Percentiles rank a stretch among this genome's conserved stretches.
These are phyloP conservation scores for Tolypocladium nubicola DNA, from an alignment of 2,329 filamentous ascomycete genomes.

Conservation along the genomic window DNA sequence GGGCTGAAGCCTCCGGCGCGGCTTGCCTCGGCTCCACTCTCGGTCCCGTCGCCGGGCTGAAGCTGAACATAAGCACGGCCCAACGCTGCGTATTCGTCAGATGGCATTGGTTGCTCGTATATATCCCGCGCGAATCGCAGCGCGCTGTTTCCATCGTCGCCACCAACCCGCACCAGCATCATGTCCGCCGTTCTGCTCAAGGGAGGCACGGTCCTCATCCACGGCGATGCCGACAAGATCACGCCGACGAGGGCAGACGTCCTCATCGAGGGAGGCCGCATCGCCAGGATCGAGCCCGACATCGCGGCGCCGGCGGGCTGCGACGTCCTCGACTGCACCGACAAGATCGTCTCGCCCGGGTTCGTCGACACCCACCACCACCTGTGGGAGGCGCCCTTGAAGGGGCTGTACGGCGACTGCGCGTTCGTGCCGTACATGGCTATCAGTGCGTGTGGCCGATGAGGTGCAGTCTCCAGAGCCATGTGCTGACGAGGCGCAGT, in stretches of 20 bases:
- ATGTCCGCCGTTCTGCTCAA: background rate
- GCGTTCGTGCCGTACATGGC: background rate
- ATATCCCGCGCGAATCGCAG: background rate
- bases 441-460: background rate
- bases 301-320: background rate
- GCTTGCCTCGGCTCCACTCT: background rate
- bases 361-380: slow-evolving; percentile 34
- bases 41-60: background rate
- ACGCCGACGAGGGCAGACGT: background rate
- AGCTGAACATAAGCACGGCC: background rate
- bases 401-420: slow-evolving; percentile 4
- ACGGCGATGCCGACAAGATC: background rate
- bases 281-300: background rate
- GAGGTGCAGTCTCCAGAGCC: background rate
- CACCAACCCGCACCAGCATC: background rate
- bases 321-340: slow-evolving; percentile 26
- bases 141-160: background rate
- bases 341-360: slow-evolving; percentile 28
- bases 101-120: background rate
- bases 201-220: background rate
- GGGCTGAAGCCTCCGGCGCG: background rate
- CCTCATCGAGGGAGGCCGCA: background rate
- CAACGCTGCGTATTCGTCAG: background rate
- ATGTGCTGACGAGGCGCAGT: background rate
- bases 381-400: slow-evolving; percentile 29